Evolutionary conservation across 2,329 filamentous ascomycete species (phyloP).

Genomic region (Ophiostoma ulmi): DNA sequence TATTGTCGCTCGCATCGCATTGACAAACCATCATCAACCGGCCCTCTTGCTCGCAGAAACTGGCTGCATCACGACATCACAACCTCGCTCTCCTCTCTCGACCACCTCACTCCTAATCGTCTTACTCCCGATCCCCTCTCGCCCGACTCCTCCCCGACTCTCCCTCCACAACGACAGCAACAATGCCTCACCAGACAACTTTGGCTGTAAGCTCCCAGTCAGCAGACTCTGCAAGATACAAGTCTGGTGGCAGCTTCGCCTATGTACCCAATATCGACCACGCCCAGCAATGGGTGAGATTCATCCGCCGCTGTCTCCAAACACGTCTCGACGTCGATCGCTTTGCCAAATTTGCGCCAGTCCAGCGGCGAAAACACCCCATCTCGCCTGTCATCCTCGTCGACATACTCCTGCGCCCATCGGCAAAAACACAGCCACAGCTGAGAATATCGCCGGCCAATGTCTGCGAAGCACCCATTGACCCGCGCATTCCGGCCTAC

Average conservation of each 20-base stretch:
- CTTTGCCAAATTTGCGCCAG: slow-evolving; percentile 49
- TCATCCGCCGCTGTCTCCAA: slow-evolving; percentile 47
- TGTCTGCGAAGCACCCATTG: slow-evolving; percentile 46
- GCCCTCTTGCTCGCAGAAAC: neutral
- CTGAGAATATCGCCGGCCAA: neutral
- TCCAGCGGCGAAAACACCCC: slow-evolving; percentile 49
- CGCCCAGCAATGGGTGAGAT: slow-evolving; percentile 45
- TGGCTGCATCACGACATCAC: neutral
- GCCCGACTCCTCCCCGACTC: neutral
- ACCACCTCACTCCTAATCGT: no score
- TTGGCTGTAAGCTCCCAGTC: neutral
- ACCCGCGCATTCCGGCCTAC: slow-evolving; percentile 57
- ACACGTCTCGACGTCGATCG: slow-evolving; percentile 48
- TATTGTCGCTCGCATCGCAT: neutral
- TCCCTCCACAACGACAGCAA: neutral
- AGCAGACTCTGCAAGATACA: neutral
- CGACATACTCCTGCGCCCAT: slow-evolving; percentile 55
- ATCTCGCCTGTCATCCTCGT: slow-evolving; percentile 49
- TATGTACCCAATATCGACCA: slow-evolving; percentile 18
- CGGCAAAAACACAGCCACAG: slow-evolving; percentile 29
- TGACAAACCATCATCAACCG: neutral
- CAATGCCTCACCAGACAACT: neutral
- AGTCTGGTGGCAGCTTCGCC: neutral
- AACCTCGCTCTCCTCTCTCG: no score
- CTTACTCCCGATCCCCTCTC: neutral